Percentiles rank a stretch among this genome's conserved stretches.
Evolutionary conservation across 2,329 filamentous ascomycete species (phyloP).

Genomic region (Biscogniauxia mediterranea): DNA sequence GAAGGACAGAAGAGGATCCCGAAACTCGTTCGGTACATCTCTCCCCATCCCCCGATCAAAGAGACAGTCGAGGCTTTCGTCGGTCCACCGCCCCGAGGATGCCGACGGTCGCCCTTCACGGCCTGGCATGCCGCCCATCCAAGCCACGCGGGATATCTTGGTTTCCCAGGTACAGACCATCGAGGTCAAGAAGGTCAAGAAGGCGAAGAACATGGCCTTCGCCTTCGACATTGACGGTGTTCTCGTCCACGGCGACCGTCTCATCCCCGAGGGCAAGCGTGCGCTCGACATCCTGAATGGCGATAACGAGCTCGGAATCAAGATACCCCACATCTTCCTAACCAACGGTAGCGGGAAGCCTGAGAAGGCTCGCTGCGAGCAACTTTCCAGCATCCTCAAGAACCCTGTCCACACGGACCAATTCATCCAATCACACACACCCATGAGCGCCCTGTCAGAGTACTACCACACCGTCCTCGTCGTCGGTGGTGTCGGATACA

Average conservation of each 20-base stretch:
- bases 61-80: constrained; percentile 65
- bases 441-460: constrained; percentile 72
- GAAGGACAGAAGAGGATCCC: constrained; percentile 65
- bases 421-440: constrained; percentile 76
- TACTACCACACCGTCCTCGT: constrained; percentile 77
- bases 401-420: constrained; percentile 67
- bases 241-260: constrained; percentile 68
- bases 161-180: constrained; percentile 70
- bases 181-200: constrained; percentile 61
- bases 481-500: constrained; percentile 72
- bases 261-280: constrained; percentile 66
- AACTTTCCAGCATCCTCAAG: constrained; percentile 65
- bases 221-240: constrained; percentile 80
- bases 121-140: constrained; percentile 57
- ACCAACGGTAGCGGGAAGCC: constrained; percentile 75
- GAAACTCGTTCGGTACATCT: constrained; percentile 73
- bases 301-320: constrained; percentile 75
- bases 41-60: constrained; percentile 72
- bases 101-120: constrained; percentile 45
- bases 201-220: constrained; percentile 78
- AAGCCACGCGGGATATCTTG: constrained; percentile 65
- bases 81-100: constrained; percentile 46
- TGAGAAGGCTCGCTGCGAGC: constrained; percentile 61
- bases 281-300: constrained; percentile 71
- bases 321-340: constrained; percentile 72